phyloP scores from a whole-genome alignment of 495 filamentous ascomycete genomes.

The Penicillium paradoxum region DNA sequence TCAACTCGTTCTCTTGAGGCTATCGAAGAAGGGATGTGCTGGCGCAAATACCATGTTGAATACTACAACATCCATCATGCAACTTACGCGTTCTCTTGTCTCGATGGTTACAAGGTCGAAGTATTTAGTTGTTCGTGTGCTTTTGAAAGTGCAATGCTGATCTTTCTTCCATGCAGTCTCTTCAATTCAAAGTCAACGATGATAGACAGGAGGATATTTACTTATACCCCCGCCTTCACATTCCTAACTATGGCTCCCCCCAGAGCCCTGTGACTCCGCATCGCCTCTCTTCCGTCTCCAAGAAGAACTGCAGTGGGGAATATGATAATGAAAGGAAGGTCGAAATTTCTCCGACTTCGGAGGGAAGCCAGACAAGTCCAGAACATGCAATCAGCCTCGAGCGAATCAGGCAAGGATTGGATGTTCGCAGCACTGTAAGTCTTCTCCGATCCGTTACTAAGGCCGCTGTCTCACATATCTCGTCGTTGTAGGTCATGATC shows the following conservation, averaged over 20 bases:
- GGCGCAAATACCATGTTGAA: not conserved
- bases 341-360: not conserved
- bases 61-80: not conserved
- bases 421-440: constrained; percentile 70
- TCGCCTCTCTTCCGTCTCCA: not conserved
- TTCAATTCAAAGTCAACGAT: not conserved
- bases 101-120: not conserved
- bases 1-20: not conserved
- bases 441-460: constrained; percentile 6
- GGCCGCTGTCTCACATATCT: constrained; percentile 15
- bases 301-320: not conserved
- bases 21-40: not conserved
- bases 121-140: not conserved
- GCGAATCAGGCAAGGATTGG: constrained; percentile 16
- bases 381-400: not conserved
- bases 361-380: not conserved
- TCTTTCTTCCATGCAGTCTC: not conserved
- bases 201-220: not conserved
- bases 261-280: not conserved
- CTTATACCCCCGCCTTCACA: not conserved
- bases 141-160: not conserved
- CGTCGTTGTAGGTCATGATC: constrained; percentile 71
- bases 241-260: not conserved
- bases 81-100: not conserved
- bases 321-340: not conserved